These are phyloP conservation scores for Penicillium sp. DNA, from an alignment of 2,329 filamentous ascomycete species.

Conservation along the genomic window DNA sequence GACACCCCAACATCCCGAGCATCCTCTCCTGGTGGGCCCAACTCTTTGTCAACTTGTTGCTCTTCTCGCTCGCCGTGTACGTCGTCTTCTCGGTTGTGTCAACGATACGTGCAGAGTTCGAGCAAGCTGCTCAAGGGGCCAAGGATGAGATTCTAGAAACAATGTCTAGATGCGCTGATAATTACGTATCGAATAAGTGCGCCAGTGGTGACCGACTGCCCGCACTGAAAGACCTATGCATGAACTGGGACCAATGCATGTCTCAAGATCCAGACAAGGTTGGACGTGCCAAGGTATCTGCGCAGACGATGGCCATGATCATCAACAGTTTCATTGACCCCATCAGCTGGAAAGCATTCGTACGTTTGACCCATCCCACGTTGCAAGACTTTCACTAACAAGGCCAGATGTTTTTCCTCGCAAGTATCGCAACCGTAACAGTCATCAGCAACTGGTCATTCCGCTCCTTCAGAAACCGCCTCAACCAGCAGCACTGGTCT, in stretches of 20 bases:
- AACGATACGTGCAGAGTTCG: conserved; percentile 70
- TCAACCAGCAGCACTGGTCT: conserved; percentile 28
- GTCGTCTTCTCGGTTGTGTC: conserved; percentile 65
- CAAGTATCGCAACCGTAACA: conserved; percentile 47
- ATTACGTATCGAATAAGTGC: conserved; percentile 75
- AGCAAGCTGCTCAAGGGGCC: conserved; percentile 64
- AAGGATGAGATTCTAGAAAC: conserved; percentile 66
- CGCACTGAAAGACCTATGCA: conserved; percentile 67
- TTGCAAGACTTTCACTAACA: conserved; percentile 13
- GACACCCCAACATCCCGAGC: conserved; percentile 61
- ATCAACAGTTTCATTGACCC: conserved; percentile 90
- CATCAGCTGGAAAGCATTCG: conserved; percentile 79
- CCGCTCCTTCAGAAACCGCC: conserved; percentile 46
- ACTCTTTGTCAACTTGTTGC: conserved; percentile 50
- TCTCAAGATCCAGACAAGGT: conserved; percentile 72
- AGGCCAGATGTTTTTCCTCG: conserved; percentile 37
- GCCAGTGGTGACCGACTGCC: conserved; percentile 62
- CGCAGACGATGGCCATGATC: conserved; percentile 84
- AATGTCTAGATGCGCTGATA: conserved; percentile 66
- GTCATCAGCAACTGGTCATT: conserved; percentile 59
- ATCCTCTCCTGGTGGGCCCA: conserved; percentile 65
- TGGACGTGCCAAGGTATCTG: conserved; percentile 73
- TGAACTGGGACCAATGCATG: conserved; percentile 84
- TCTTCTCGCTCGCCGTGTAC: conserved; percentile 53
- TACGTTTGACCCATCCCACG: conserved; percentile 34